Evolutionary conservation across 345 rosid genomes (phyloP).

Genomic region (Schrenkiella parvula): DNA sequence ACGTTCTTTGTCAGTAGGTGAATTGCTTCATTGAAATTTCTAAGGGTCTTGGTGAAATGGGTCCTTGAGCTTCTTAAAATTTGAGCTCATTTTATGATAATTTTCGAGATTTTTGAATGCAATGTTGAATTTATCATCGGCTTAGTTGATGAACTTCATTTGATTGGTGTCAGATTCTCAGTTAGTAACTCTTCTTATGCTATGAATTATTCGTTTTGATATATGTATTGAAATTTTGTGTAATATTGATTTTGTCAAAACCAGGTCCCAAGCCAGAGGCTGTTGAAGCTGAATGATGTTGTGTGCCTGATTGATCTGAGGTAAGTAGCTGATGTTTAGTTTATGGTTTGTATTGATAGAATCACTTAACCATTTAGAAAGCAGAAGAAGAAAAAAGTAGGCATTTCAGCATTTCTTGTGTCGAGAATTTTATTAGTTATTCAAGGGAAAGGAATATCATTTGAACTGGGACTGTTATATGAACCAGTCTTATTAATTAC

Average conservation of each 20-base stretch:
- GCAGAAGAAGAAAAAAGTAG: neutral
- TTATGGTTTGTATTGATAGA: neutral
- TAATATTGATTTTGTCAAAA: neutral
- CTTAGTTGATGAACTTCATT: no score
- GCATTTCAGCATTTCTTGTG: neutral
- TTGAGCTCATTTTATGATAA: neutral
- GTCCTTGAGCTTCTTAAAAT: no score
- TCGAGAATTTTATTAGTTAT: no score
- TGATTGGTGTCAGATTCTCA: neutral
- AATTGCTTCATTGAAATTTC: neutral
- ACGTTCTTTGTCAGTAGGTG: neutral
- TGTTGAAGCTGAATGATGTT: constrained; percentile 22
- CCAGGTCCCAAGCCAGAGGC: constrained; percentile 28
- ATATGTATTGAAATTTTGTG: neutral
- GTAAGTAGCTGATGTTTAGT: neutral
- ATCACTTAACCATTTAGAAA: neutral
- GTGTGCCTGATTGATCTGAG: neutral
- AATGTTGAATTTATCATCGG: no score
- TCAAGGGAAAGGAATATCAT: no score
- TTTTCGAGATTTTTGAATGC: neutral
- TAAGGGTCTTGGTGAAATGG: neutral
- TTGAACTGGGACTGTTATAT: no score
- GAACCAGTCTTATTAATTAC: no score
- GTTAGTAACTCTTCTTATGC: neutral
- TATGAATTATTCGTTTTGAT: no score